Percentiles rank a stretch among this genome's conserved stretches.
Conservation (phyloP, 139 green algal species). For the Raphidocelis subcapitata region DNA sequence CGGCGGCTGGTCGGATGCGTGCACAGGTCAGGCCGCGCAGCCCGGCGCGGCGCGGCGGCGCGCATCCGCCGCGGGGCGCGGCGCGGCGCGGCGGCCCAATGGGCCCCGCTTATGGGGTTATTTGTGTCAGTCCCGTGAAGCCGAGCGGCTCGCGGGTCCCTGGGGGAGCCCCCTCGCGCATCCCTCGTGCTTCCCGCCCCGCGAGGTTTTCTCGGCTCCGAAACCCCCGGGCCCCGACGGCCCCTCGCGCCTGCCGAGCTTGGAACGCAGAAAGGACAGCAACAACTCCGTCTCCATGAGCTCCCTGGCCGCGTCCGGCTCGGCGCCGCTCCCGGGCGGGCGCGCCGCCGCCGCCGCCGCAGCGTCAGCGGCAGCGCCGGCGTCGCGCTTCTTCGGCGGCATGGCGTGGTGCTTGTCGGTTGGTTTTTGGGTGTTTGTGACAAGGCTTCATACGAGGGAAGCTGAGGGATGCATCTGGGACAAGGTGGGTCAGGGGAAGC, state of each 20-base stretch:
- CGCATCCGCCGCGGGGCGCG: no score
- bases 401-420: no score
- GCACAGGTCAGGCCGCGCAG: not conserved
- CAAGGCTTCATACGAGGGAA: no score
- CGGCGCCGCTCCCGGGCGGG: no score
- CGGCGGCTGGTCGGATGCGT: not conserved
- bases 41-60: not conserved
- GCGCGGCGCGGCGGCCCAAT: not conserved
- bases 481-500: no score
- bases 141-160: no score
- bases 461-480: no score
- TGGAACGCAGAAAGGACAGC: constrained; percentile 69
- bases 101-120: not conserved
- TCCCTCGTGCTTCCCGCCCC: no score
- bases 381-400: constrained; percentile 65
- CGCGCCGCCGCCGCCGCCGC: constrained; percentile 44
- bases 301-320: constrained; percentile 43
- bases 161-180: no score
- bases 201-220: no score
- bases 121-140: not conserved
- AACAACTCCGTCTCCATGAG: constrained; percentile 76
- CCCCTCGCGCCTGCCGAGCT: constrained; percentile 51
- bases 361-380: constrained; percentile 28
- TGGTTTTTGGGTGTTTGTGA: no score
- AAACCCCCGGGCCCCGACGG: not conserved